Conservation (phyloP, 306 rosid genomes). For the Sicyos baderoa region DNA sequence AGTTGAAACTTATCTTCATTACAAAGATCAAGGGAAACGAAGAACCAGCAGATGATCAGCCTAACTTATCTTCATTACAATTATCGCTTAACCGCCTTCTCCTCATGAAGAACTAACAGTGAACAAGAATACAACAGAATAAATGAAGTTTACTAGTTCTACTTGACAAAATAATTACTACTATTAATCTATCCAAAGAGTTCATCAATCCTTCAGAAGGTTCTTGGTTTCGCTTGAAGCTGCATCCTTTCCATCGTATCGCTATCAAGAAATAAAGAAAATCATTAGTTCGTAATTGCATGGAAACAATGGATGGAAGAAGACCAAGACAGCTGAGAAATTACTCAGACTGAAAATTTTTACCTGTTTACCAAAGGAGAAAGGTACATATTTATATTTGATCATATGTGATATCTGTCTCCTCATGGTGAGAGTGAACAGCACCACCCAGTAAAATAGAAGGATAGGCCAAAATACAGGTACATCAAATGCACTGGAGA, state of each 20-base stretch:
- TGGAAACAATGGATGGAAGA: neutral
- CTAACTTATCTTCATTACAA: slow-evolving; percentile 27
- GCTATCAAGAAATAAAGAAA: slow-evolving; percentile 32
- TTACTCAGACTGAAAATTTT: neutral
- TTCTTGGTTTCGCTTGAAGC: slow-evolving; percentile 36
- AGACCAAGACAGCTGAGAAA: neutral
- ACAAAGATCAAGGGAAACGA: slow-evolving; percentile 18
- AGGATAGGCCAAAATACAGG: slow-evolving; percentile 99
- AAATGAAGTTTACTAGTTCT: slow-evolving; percentile 23
- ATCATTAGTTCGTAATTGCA: slow-evolving; percentile 14
- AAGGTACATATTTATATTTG: slow-evolving; percentile 83
- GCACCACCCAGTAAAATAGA: slow-evolving; percentile 81
- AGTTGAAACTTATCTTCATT: slow-evolving; percentile 27
- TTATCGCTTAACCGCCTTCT: slow-evolving; percentile 24
- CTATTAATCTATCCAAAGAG: slow-evolving; percentile 29
- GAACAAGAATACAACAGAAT: slow-evolving; percentile 27
- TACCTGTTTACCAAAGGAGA: slow-evolving; percentile 94
- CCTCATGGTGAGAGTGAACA: slow-evolving; percentile 82
- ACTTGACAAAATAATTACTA: slow-evolving; percentile 22
- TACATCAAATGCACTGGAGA: slow-evolving; percentile 51
- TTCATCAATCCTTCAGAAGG: slow-evolving; percentile 43
- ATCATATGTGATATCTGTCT: slow-evolving; percentile 91
- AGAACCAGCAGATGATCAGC: slow-evolving; percentile 22
- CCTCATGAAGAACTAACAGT: slow-evolving; percentile 31
- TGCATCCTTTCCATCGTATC: slow-evolving; percentile 59